Evolutionary conservation across 257 asterid genomes (phyloP).

Genomic region (Cruciata laevipes): DNA sequence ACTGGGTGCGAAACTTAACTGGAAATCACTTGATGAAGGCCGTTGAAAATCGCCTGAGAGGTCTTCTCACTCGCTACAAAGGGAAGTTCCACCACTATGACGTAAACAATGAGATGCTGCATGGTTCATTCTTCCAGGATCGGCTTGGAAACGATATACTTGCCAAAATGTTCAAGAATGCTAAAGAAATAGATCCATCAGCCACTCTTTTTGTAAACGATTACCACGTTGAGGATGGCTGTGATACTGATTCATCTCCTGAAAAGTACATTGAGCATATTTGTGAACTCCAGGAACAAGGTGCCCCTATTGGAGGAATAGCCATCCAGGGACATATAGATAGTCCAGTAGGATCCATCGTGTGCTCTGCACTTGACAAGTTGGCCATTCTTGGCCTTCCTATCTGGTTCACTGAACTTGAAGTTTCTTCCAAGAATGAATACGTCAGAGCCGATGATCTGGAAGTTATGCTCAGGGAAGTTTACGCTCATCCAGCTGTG

Average conservation of each 20-base stretch:
- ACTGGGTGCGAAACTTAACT: constrained; percentile 60
- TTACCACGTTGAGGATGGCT: constrained; percentile 73
- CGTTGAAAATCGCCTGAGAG: constrained; percentile 58
- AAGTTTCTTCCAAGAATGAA: constrained; percentile 62
- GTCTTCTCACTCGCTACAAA: constrained; percentile 68
- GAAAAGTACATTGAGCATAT: constrained; percentile 70
- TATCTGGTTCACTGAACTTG: constrained; percentile 85
- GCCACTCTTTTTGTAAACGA: constrained; percentile 73
- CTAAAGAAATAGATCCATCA: constrained; percentile 58
- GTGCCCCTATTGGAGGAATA: constrained; percentile 86
- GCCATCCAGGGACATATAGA: constrained; percentile 88
- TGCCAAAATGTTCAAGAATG: constrained; percentile 69
- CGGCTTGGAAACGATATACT: constrained; percentile 60
- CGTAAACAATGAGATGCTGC: constrained; percentile 89
- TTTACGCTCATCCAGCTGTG: constrained; percentile 85
- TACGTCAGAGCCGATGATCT: constrained; percentile 72
- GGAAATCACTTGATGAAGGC: constrained; percentile 48
- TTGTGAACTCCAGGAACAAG: constrained; percentile 67
- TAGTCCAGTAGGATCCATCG: constrained; percentile 67
- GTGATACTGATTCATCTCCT: constrained; percentile 53
- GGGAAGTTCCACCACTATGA: constrained; percentile 79
- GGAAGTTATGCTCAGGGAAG: constrained; percentile 83
- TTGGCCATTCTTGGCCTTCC: constrained; percentile 77
- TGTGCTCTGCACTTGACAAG: constrained; percentile 63
- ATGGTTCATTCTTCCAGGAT: constrained; percentile 81